Base-by-base conservation (phyloP, 768 basidiomycete genomes). In the Lentinula edodes region DNA sequence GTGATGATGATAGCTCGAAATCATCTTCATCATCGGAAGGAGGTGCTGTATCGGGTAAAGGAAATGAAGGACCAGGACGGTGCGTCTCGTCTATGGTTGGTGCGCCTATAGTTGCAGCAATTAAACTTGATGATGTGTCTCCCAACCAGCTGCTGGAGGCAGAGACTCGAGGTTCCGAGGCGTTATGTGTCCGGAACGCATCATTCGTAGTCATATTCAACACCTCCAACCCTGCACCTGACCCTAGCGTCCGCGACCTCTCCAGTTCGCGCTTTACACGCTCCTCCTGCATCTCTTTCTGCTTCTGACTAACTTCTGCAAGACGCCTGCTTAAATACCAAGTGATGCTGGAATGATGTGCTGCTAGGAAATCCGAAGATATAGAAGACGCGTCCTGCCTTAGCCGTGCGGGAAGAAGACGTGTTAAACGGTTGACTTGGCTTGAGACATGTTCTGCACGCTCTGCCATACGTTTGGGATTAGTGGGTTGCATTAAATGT, bases 271-370 rank as follows among this genome's bases (percentile, higher is more conserved):
- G 85, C 71, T 87, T 89, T 59, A 95, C 83, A 53, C 97, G 88
- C 71, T 96, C 93, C 73, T 98, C 96, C 74, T 99, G 97, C 78
- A 98, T 83, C 65, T 91, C 88, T 66, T 89, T 89, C 66, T 96
- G 89, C 15, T 70, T 79, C 68, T 92, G 86, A 66, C 91, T 89
- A 28, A 88, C 84, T 64, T 90, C 85, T 0, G 93, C 82, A 41
- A 99, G 80, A 42, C 90, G 84, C 55, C 89, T 82, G 69, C 83
- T 89, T 60, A 99, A 84, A 74, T 88, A 95, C 89, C 94, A 95
- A 12, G 93, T 91, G 65, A 99, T 84, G 67, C 90, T 85, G n/a
- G 93, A 82, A 68, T 92, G 92, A 72, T 99, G 97, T 4, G 93
- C 93, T n/a, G 93, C 88, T 66, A 91, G 80, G 68, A 90, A 87